Percentiles rank a stretch among this genome's conserved stretches.
phyloP scores from a whole-genome alignment of 441 rosid genomes.

The Syzygium malaccense region DNA sequence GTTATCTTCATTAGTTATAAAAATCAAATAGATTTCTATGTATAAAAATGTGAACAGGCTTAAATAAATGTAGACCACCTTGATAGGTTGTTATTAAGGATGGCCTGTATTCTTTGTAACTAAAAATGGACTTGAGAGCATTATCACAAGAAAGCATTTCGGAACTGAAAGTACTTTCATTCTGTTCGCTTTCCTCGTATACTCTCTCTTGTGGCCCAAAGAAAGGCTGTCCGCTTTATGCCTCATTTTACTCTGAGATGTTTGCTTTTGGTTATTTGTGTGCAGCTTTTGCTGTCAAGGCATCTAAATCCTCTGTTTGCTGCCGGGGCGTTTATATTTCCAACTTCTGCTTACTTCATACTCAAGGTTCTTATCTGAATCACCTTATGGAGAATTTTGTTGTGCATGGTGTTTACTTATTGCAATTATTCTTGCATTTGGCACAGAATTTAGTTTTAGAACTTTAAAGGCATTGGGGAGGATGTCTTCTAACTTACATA shows the following conservation, averaged over 20 bases:
- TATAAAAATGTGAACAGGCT: neutral
- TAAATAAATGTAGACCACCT: neutral
- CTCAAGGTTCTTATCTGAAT: constrained; percentile 56
- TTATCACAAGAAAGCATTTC: neutral
- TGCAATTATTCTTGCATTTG: neutral
- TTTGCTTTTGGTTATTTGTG: constrained; percentile 19
- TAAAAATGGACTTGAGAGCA: neutral
- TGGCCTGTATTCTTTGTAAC: neutral
- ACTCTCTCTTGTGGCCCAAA: neutral
- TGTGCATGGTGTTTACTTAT: neutral
- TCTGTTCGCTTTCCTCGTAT: neutral
- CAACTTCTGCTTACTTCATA: constrained; percentile 78
- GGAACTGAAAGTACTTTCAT: neutral
- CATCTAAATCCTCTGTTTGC: constrained; percentile 56
- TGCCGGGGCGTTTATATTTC: constrained; percentile 80
- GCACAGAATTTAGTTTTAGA: neutral
- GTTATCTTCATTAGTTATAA: neutral
- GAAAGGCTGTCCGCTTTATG: neutral
- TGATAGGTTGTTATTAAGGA: neutral
- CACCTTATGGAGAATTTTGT: neutral
- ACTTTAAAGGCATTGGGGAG: neutral
- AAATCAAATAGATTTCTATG: neutral
- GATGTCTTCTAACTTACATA: neutral
- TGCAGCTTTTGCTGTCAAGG: constrained; percentile 81
- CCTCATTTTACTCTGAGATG: neutral